Evolutionary conservation across 2,329 filamentous ascomycete genomes (phyloP), one percentile per base, ranked within the genome.

Genomic region (Coniochaeta ligniaria): DNA sequence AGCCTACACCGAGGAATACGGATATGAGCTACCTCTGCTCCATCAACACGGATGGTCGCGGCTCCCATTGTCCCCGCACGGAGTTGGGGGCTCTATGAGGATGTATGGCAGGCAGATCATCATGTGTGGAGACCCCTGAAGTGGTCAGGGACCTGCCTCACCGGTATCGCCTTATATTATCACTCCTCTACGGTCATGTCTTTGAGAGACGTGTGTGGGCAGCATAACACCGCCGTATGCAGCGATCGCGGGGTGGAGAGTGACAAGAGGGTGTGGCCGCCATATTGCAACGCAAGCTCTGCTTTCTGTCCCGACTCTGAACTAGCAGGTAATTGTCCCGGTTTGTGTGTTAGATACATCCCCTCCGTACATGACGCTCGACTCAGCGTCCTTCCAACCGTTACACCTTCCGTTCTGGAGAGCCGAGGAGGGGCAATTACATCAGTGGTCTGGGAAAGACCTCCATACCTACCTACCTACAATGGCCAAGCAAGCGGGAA

Each of bases 111-210:
- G 54, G 54, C n/a, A 56, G 31, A 56, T 56, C 54, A 36, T 38
- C 14, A 52, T 56, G 31, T 56, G 54, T 56, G 54, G 54, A 17
- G 54, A 56, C 54, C 54, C 54, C 31, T 56, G 54, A 56, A 56
- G 43, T 47, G 9, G 43, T 12, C 43, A 47, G 47, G 47, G 24
- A 52, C 47, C 47, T 52, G 47, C 47, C 47, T 28, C 24, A 52
- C 47, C 47, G 47, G 47, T 52, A 26, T 52, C 47, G 47, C 17
- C 24, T 28, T 52, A 52, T 52, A 52, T 31, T 52, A 31, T 28
- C 47, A 52, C 47, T 52, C 47, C 26, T n/a, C 24, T n/a, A 52
- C 24, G 24, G 16, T 6, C 14, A 52, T 26, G 26, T 6, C 24
- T 17, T 52, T 31, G 22, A 31, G 4, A 31, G 47, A 52, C 24